These are phyloP conservation scores for Pistacia atlantica DNA, from an alignment of 345 rosid genomes.

Conservation along the genomic window DNA sequence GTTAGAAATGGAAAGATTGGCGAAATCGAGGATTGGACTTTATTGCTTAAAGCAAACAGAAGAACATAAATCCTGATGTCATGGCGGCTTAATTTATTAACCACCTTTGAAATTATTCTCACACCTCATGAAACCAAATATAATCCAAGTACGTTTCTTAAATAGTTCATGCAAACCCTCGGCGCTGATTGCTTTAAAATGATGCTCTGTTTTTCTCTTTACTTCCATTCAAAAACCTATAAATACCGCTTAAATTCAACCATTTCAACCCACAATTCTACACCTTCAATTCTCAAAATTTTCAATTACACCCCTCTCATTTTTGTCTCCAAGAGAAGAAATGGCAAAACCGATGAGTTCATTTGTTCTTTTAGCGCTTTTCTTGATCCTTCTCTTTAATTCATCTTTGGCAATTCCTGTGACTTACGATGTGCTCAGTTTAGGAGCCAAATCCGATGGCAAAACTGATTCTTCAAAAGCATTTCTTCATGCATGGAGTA, in stretches of 20 bases:
- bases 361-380: neutral
- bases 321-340: neutral
- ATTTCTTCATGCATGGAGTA: conserved; percentile 49
- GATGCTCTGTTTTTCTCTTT: neutral
- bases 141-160: too few species aligned
- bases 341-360: neutral
- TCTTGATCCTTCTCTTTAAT: conserved; percentile 15
- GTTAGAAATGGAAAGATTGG: neutral
- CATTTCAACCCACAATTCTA: conserved; percentile 23
- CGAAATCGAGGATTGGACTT: neutral
- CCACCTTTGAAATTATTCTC: too few species aligned
- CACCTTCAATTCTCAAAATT: conserved; percentile 13
- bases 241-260: conserved; percentile 26
- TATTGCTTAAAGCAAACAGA: neutral
- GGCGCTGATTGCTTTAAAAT: neutral
- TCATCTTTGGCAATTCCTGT: conserved; percentile 19
- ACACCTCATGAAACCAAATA: too few species aligned
- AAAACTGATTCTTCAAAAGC: conserved; percentile 59
- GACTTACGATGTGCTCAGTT: conserved; percentile 40
- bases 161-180: neutral
- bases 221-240: conserved; percentile 22
- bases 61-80: too few species aligned
- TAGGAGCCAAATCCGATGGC: conserved; percentile 59
- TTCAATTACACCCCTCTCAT: neutral
- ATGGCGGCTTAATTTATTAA: too few species aligned